These are phyloP conservation scores for Biscutella laevigata DNA, from an alignment of 441 rosid species.

Conservation along the genomic window DNA sequence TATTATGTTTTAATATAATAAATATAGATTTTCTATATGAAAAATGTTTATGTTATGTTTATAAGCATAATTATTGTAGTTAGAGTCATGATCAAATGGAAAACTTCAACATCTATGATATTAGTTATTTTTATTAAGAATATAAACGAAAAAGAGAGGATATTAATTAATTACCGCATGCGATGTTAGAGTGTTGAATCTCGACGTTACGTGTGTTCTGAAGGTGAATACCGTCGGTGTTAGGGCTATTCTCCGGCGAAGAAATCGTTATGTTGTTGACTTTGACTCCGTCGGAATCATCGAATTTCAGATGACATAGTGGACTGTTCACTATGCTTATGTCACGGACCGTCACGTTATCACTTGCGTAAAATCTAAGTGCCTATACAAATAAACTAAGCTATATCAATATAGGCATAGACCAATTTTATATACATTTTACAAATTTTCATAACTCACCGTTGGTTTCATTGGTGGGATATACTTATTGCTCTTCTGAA, in stretches of 20 bases:
- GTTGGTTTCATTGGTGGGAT: slow-evolving; percentile 69
- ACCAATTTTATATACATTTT: not conserved
- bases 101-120: not conserved
- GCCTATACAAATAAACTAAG: slow-evolving; percentile 34
- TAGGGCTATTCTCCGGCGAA: slow-evolving; percentile 69
- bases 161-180: slow-evolving; percentile 56
- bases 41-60: too few species aligned
- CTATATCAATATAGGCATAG: not conserved
- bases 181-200: slow-evolving; percentile 62
- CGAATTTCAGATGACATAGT: slow-evolving; percentile 77
- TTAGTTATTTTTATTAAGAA: not conserved
- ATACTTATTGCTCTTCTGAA: slow-evolving; percentile 47
- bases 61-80: too few species aligned
- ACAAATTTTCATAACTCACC: slow-evolving; percentile 26
- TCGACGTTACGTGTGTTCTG: slow-evolving; percentile 76
- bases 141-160: not conserved
- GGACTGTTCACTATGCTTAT: slow-evolving; percentile 65
- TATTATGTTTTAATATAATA: too few species aligned
- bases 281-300: slow-evolving; percentile 49
- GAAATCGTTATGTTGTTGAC: slow-evolving; percentile 55
- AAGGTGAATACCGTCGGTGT: slow-evolving; percentile 87
- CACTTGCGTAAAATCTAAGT: slow-evolving; percentile 61
- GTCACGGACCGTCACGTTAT: slow-evolving; percentile 62
- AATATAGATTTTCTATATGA: too few species aligned
- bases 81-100: too few species aligned